A percentile compares a stretch with the other conserved stretches of the same genome.
Conservation (phyloP, 73 alveolate genomes). For the Uronychia setigera region DNA sequence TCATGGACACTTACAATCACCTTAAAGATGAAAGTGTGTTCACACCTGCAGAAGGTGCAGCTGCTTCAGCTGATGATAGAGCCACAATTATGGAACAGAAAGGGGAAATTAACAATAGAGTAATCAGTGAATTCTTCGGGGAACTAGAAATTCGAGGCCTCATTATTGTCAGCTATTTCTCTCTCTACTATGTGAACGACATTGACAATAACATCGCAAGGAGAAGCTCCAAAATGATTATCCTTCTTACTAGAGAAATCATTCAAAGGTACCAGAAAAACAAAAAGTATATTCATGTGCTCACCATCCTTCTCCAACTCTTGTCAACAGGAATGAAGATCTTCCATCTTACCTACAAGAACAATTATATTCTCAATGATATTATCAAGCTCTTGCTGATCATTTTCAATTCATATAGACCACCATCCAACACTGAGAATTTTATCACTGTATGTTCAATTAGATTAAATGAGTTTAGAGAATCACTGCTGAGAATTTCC, state of each 20-base stretch:
- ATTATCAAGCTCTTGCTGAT: conserved; percentile 51
- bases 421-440: conserved; percentile 40
- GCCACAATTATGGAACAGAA: not conserved
- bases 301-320: conserved; percentile 39
- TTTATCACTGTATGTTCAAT: conserved; percentile 26
- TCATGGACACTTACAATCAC: conserved; percentile 48
- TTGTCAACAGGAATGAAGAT: conserved; percentile 53
- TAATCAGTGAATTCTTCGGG: conserved; percentile 45
- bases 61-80: conserved; percentile 14
- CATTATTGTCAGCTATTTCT: conserved; percentile 36
- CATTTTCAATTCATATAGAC: conserved; percentile 42
- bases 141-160: conserved; percentile 67
- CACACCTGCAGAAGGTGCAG: not conserved
- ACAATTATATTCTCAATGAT: conserved; percentile 36
- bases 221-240: conserved; percentile 53
- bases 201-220: conserved; percentile 28
- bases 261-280: conserved; percentile 19
- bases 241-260: conserved; percentile 55
- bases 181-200: conserved; percentile 47
- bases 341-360: conserved; percentile 18
- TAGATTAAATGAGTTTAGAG: not conserved
- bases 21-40: conserved; percentile 24
- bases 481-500: conserved; percentile 44
- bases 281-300: conserved; percentile 46
- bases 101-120: not conserved